Conservation (phyloP, 2,329 filamentous ascomycete genomes). For the Penicillium sclerotiorum region DNA sequence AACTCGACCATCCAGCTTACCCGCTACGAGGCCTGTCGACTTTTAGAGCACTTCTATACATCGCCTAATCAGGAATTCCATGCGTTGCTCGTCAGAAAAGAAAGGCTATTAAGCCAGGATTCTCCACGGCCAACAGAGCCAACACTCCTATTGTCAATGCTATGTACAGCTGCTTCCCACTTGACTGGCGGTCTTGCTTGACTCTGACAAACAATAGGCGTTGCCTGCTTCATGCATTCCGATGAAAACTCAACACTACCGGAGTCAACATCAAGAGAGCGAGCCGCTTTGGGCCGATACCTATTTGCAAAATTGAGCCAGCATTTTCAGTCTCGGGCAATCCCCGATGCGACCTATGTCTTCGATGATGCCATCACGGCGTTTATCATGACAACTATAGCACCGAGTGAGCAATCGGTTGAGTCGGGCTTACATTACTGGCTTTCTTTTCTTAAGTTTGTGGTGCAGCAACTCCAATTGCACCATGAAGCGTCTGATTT, state of each 20-base stretch:
- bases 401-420: slow-evolving; percentile 8
- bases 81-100: slow-evolving; percentile 2
- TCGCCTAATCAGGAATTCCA: slow-evolving; percentile 10
- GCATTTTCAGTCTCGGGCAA: slow-evolving; percentile 3
- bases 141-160: slow-evolving; percentile 5
- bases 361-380: slow-evolving; percentile 7
- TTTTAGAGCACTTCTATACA: slow-evolving; percentile 8
- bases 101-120: slow-evolving; percentile 4
- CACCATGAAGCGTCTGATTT: slow-evolving; percentile 3
- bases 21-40: slow-evolving; percentile 9
- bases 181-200: not conserved
- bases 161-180: not conserved
- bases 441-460: slow-evolving; percentile 3
- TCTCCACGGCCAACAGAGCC: slow-evolving; percentile 5
- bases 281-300: slow-evolving; percentile 5
- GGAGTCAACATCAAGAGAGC: slow-evolving; percentile 3
- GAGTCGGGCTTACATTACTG: slow-evolving; percentile 8
- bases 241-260: slow-evolving; percentile 4
- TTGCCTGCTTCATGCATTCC: slow-evolving; percentile 8
- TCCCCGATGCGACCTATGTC: not conserved
- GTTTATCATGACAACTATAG: slow-evolving; percentile 6
- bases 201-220: not conserved
- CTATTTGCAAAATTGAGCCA: slow-evolving; percentile 1
- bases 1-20: slow-evolving; percentile 4
- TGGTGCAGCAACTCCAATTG: slow-evolving; percentile 6